Evolutionary conservation across 768 basidiomycete species (phyloP), one percentile per base, ranked within the genome.

Genomic region (Suillus lakei): DNA sequence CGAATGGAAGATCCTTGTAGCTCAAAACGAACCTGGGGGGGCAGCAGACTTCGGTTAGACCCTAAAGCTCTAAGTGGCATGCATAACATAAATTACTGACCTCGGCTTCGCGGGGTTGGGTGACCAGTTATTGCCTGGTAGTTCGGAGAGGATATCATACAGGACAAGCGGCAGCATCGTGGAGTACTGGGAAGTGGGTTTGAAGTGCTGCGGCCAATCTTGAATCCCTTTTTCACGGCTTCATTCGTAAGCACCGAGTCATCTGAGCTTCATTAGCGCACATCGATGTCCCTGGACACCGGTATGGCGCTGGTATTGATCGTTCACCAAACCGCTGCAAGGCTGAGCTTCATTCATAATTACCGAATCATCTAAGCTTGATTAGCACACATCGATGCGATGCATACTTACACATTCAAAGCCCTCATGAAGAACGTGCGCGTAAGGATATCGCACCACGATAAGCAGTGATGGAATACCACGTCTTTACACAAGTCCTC

Each of bases 101-200:
- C 81, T 80, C 32, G 79, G 70, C 64, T 75, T 84, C 66, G 73
- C 77, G 6, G 77, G 70, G 58, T 82, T 84, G 8, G 77, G 75
- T 1, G 81, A 75, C 78, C 78, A 81, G 3, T 21, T 65, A 21
- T 72, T 74, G 4, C 70, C 73, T 0, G 77, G 73, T 7, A 74
- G 61, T 9, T 72, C 72, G 44, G 73, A 78, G 18, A 79, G 75
- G 32, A 77, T 75, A 34, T 82, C 81, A 34, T 79, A 81, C 61
- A 82, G 71, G 63, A 72, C 68, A 28, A 81, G 74, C 1, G 74
- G 69, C 23, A 68, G 58, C 74, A 76, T 76, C 23, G 8, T 23
- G 16, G 50, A 28, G 16, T 9, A 5, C 28, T 30, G 50, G 8
- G 28, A 51, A 15, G 50, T 16, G 26, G 7, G 16, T 28, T 13